phyloP scores from a whole-genome alignment of 768 basidiomycete species.

The Xerocomellus intermedius region DNA sequence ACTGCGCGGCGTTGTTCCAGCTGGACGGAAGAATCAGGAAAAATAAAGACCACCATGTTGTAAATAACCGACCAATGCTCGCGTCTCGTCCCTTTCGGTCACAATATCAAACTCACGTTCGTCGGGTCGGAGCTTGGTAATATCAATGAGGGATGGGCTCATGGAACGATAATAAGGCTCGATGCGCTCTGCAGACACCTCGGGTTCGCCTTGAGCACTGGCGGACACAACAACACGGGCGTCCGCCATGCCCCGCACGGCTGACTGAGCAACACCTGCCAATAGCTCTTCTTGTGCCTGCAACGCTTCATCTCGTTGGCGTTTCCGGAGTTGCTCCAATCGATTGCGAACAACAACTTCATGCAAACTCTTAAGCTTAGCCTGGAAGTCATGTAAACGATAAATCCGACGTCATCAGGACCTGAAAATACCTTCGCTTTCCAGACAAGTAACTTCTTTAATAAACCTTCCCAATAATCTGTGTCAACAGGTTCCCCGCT shows the following conservation, averaged over 20 bases:
- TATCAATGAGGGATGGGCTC: slow-evolving; percentile 79
- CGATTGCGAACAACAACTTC: slow-evolving; percentile 97
- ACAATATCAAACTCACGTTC: slow-evolving; percentile 82
- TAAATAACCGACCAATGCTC: slow-evolving; percentile 52
- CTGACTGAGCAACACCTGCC: slow-evolving; percentile 69
- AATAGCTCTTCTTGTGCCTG: slow-evolving; percentile 90
- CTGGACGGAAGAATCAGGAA: slow-evolving; percentile 30
- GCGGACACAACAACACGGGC: slow-evolving; percentile 37
- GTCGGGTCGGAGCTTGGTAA: slow-evolving; percentile 66
- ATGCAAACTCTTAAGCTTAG: slow-evolving; percentile 88
- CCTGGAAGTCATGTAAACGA: slow-evolving; percentile 44
- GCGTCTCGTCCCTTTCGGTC: slow-evolving; percentile 61
- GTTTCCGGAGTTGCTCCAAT: slow-evolving; percentile 91
- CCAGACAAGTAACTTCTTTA: slow-evolving; percentile 93
- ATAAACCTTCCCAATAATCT: slow-evolving; percentile 94
- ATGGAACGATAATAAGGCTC: slow-evolving; percentile 84
- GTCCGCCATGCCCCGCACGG: slow-evolving; percentile 43
- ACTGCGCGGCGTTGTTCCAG: slow-evolving; percentile 77
- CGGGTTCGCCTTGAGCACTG: slow-evolving; percentile 34
- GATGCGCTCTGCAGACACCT: slow-evolving; percentile 51
- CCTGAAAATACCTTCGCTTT: slow-evolving; percentile 77
- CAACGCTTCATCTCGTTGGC: slow-evolving; percentile 93
- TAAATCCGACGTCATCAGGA: not conserved
- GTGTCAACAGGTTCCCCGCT: slow-evolving; percentile 95
- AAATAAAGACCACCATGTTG: not conserved